Conservation (phyloP, 106 monocot genomes). For the Dendrobium nobile region DNA sequence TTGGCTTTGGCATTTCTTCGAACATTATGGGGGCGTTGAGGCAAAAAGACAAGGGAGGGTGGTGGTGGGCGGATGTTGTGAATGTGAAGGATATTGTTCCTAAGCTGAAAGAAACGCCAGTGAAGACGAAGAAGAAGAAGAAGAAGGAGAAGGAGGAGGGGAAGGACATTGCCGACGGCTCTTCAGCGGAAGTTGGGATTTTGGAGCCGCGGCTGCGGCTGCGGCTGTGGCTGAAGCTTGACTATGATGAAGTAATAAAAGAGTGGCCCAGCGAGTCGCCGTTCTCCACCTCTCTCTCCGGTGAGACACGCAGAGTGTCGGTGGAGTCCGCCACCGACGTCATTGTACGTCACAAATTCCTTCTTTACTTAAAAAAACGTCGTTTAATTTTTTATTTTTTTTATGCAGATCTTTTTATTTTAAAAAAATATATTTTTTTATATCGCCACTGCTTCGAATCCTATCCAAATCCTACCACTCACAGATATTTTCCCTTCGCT, state of each 20-base stretch:
- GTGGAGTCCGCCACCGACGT: not conserved
- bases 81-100: slow-evolving; percentile 56
- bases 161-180: not conserved
- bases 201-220: not conserved
- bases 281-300: not conserved
- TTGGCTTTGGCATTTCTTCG: slow-evolving; percentile 10
- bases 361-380: not conserved
- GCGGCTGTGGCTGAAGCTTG: slow-evolving; percentile 1
- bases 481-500: not conserved
- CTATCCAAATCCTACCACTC: no score
- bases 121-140: not conserved
- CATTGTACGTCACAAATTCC: not conserved
- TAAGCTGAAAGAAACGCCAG: slow-evolving; percentile 10
- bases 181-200: not conserved
- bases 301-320: not conserved
- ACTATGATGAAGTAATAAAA: not conserved
- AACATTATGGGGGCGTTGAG: slow-evolving; percentile 38
- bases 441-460: no score
- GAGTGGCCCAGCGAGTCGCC: slow-evolving; percentile 3
- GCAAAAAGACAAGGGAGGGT: slow-evolving; percentile 35
- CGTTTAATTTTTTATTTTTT: no score
- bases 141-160: slow-evolving; percentile 23
- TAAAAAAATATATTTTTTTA: no score
- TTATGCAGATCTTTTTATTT: no score
- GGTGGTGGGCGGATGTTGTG: slow-evolving; percentile 60